phyloP scores from a whole-genome alignment of 768 basidiomycete species.

The Trametes punicea region DNA sequence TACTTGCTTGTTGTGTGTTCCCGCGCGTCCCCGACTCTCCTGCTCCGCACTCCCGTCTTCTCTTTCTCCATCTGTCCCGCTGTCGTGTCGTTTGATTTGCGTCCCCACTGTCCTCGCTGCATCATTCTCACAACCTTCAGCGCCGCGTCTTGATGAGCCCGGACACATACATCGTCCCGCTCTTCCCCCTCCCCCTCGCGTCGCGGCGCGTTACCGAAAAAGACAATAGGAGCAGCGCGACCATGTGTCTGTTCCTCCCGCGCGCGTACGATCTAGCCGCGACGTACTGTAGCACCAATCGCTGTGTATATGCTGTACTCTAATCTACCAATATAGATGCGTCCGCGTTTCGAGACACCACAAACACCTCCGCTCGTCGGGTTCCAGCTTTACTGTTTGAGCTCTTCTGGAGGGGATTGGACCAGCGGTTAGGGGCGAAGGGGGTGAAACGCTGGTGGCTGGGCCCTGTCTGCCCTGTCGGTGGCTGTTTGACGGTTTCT shows the following conservation, averaged over 20 bases:
- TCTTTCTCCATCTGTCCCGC: background rate
- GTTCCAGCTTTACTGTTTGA: background rate
- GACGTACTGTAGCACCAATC: constrained; percentile 17
- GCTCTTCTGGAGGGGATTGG: background rate
- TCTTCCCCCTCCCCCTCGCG: no score
- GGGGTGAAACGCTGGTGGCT: no score
- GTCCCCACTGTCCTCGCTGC: no score
- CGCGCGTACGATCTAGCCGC: background rate
- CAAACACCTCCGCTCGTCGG: background rate
- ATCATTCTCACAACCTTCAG: background rate
- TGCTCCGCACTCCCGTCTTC: background rate
- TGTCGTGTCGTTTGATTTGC: background rate
- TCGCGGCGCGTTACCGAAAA: constrained; percentile 10
- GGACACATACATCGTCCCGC: no score
- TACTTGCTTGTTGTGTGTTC: constrained; percentile 4
- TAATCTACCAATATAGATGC: constrained; percentile 16
- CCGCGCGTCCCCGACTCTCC: no score
- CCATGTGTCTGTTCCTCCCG: background rate
- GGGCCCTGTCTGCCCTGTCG: no score
- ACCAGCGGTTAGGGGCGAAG: no score
- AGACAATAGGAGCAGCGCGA: background rate
- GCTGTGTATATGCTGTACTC: constrained; percentile 17
- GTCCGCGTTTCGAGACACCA: background rate
- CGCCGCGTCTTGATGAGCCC: no score
- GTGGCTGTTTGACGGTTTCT: no score